Evolutionary conservation across 306 rosid species (phyloP), one percentile per base, ranked within the genome.

Genomic region (Rubus parviflorus): DNA sequence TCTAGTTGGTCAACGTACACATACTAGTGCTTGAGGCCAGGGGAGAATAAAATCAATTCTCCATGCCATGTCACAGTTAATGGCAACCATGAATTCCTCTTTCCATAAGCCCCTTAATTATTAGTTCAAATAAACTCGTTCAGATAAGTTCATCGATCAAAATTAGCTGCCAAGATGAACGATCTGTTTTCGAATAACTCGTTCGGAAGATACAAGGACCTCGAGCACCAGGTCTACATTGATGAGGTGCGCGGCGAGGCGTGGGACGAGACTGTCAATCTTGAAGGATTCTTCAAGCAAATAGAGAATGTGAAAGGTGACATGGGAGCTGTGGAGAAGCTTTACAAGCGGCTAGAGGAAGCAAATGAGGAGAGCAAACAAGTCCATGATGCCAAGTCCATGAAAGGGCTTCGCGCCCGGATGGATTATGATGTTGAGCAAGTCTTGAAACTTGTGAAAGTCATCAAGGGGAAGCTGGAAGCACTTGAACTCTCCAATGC

Each of bases 291-390:
- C 87, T 92, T 95, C 65, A 96, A 86, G 72, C 96, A 92, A 22
- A 92, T 95, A 1, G 97, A 95, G 83, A 80, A 86, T 68, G 97
- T 92, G 10, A 91, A 92, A 57, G 92, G 87, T 12, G 97, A 90
- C 65, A 92, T 92, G 94, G 84, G 83, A 64, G 35, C n/a, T 3
- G 96, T 92, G 2, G 96, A 90, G 80, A 82, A 68, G 81, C 85
- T 92, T 5, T 95, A 89, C 49, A 89, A 87, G 49, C 78, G 81
- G 70, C 14, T 95, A 45, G 92, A 90, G 75, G 92, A 92, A 68
- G 75, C 86, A 0, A 95, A 95, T 52, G 89, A 88, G 72, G 96
- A 95, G 37, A 79, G 91, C 88, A 92, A 95, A 58, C 65, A 81
- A 2, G 89, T 91, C 22, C 96, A 89, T 75, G 86, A 89, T 72